Base-by-base conservation (phyloP, 192 early-diverging fungal species). In the Rhizophlyctis rosea region DNA sequence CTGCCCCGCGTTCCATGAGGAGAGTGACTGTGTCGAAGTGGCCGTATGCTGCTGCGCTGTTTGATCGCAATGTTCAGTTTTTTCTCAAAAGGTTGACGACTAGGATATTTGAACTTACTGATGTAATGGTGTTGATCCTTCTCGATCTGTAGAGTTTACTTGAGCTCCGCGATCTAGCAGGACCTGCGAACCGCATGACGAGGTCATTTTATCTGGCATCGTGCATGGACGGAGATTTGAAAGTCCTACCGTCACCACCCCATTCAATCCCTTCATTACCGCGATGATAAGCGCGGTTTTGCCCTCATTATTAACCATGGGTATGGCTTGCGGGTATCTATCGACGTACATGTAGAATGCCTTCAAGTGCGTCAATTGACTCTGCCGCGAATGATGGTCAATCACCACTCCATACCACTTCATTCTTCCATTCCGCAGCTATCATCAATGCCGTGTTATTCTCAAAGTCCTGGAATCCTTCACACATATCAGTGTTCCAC, bases 91-190 rank as follows among this genome's bases (percentile, higher is more conserved):
- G 33, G 27, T 27, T 13, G 35, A 39, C 48, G 7, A 61, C 7
- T 7, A 11, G 4, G 4, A 21, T 64, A 25, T 21, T 47, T 48
- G 28, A 2, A 67, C 55, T 25, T 53, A 77, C 75, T 78, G 74
- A 62, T 80, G 80, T 47, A 82, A 58, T 25, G 76, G 64, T 16
- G 74, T 72, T 5, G 80, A 82, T 34, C 77, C 80, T 13, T 70
- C 61, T 27, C 59, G 56, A 65, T 82, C 80, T 29, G 62, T 50
- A 3, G 65, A 48, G 23, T 77, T 77, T 5, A 74, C 57, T 32
- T 79, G 58, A 11, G 74, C 76, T 3, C 79, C 79, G 47, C 62
- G 57, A 16, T 77, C 72, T 13, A 81, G 64, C 23, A 80, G 47
- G 14, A 54, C n/a, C 71, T 75, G 34, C 0, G 30, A 39, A 39